Evolutionary conservation across 1,284 basidiomycete species (phyloP).

Genomic region (Rhodotorula mucilaginosa): DNA sequence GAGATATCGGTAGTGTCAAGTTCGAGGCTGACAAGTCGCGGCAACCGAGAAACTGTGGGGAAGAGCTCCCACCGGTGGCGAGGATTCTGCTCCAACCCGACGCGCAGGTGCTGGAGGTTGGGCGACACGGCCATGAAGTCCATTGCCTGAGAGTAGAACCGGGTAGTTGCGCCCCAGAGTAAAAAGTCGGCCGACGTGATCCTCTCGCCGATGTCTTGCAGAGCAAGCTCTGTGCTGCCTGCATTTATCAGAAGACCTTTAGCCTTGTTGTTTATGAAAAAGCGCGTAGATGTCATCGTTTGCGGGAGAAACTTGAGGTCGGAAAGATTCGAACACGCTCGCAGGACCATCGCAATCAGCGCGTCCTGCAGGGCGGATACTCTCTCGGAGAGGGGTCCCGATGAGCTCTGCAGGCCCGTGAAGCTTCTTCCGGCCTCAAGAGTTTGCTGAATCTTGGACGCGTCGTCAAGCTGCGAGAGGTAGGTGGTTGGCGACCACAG

Average conservation of each 20-base stretch:
- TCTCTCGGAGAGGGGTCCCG: neutral
- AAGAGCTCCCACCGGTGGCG: too few species aligned
- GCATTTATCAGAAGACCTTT: too few species aligned
- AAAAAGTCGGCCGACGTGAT: neutral
- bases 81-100: neutral
- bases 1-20: neutral
- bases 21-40: neutral
- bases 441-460: too few species aligned
- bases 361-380: neutral
- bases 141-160: too few species aligned
- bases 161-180: too few species aligned
- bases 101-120: slow-evolving; percentile 1
- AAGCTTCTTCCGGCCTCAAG: too few species aligned
- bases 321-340: neutral
- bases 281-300: neutral
- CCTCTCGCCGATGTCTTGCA: too few species aligned
- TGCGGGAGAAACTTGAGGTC: neutral
- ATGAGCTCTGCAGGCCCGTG: neutral
- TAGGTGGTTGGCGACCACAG: too few species aligned
- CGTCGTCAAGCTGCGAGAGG: neutral
- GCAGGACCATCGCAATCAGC: neutral
- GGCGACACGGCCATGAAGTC: neutral
- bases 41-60: neutral
- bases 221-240: too few species aligned
- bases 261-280: too few species aligned